A percentile compares a stretch with the other conserved stretches of the same genome.
phyloP scores from a whole-genome alignment of 2,329 filamentous ascomycete genomes.

The Colletotrichum caudatum region DNA sequence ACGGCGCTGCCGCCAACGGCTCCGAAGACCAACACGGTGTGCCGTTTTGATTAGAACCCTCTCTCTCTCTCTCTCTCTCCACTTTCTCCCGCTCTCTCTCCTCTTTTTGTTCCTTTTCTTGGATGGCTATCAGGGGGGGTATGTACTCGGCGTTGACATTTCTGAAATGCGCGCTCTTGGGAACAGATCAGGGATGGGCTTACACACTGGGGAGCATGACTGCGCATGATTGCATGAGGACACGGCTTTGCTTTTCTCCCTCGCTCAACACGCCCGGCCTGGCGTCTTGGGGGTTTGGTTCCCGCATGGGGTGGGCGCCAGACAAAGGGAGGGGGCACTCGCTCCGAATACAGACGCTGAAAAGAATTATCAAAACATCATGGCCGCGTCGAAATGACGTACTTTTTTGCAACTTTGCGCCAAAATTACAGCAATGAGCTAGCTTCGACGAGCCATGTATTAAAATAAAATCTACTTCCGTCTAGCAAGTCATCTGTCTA shows the following conservation, averaged over 20 bases:
- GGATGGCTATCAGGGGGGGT: background rate
- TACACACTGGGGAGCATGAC: background rate
- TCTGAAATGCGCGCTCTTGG: background rate
- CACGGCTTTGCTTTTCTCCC: background rate
- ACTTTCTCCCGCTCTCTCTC: no score
- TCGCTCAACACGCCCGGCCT: background rate
- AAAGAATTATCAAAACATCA: background rate
- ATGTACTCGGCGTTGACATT: background rate
- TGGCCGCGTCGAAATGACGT: no score
- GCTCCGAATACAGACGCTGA: slow-evolving; percentile 5
- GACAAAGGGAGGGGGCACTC: slow-evolving; percentile 4
- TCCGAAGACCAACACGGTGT: background rate
- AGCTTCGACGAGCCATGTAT: background rate
- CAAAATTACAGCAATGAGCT: no score
- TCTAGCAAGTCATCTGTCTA: background rate
- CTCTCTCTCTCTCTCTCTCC: no score
- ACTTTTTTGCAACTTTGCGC: no score
- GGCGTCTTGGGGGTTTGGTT: slow-evolving; percentile 25
- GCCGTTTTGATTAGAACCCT: background rate
- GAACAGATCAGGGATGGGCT: background rate
- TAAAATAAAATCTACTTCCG: background rate
- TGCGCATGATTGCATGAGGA: slow-evolving; percentile 15
- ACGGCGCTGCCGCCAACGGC: slow-evolving; percentile 3
- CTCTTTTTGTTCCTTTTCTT: background rate
- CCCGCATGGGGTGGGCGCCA: background rate